Evolutionary conservation across 116 monocot species (phyloP), one percentile per base, ranked within the genome.

Genomic region (Iris pallida): DNA sequence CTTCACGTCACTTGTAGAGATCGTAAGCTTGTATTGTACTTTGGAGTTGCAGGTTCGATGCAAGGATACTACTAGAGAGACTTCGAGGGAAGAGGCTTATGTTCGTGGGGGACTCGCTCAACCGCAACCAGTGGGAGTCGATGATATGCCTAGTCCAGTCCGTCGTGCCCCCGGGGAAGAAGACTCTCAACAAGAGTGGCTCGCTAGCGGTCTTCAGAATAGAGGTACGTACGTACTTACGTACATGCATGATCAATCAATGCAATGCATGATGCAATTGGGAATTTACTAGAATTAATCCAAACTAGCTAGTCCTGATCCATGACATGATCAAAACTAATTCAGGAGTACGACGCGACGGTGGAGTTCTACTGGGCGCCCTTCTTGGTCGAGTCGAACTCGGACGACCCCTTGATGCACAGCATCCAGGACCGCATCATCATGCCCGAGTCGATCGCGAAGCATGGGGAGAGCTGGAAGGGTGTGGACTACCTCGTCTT

Each of bases 281-380:
- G n/a, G n/a, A n/a, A n/a, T n/a, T n/a, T n/a, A n/a, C n/a, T n/a
- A n/a, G n/a, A n/a, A n/a, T n/a, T n/a, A n/a, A n/a, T n/a, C n/a
- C n/a, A n/a, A n/a, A n/a, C n/a, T n/a, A n/a, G n/a, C n/a, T n/a
- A n/a, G n/a, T n/a, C n/a, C n/a, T n/a, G n/a, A n/a, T n/a, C n/a
- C n/a, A n/a, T n/a, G n/a, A n/a, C n/a, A n/a, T n/a, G n/a, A n/a
- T n/a, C n/a, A n/a, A n/a, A n/a, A n/a, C n/a, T n/a, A n/a, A n/a
- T n/a, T n/a, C n/a, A n/a, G n/a, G n/a, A 83, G 67, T 90, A 86
- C 47, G 70, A 86, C 45, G 89, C 89, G 0, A 85, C 85, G 11
- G 78, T 86, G 42, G 89, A 90, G 76, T 90, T 90, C 76, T 86
- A 90, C 70, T 89, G 89, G 88, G 85, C 86, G 13, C 86, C 86